Base-by-base conservation (phyloP, 257 asterid genomes). In the Lavandula angustifolia region DNA sequence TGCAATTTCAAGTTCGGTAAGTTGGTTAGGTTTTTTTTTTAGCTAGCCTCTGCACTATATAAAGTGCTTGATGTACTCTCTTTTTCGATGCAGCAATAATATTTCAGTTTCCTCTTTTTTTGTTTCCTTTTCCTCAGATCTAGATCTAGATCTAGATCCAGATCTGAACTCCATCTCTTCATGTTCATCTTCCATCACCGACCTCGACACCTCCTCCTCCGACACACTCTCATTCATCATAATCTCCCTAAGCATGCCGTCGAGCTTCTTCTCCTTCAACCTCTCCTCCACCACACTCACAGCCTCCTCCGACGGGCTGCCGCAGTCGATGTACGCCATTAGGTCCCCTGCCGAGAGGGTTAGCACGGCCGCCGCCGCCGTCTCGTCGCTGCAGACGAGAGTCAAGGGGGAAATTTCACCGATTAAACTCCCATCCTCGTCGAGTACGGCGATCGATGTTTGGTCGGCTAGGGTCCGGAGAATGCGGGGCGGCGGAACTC, bases 261-360 rank as follows among this genome's bases (percentile, higher is more conserved):
- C 74, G 0, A 90, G 84, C 33, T 82, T 82, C 35, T 78, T 83
- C 74, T 80, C 89, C 74, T 76, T 85, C 76, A 90, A 52, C 65
- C 87, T 78, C 35, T 74, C 76, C 22, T 75, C 81, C 60, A 87
- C 90, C 0, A 63, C 75, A 75, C 82, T 82, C 60, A 75, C 70
- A 0, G 87, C 54, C 27, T 87, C 97, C 70, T 85, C 97, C 1
- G 96, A 84, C 1, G 91, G 95, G 13, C 95, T 90, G 1, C 90
- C 95, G 33, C 85, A 76, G 68, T 86, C 98, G 4, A 88, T 84
- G 72, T 82, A 91, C 54, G 87, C 81, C 87, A 91, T 77, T 43
- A 91, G 91, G 18, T 91, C 98, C 10, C 98, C 91, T 0, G 94
- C 85, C 0, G 95, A 84, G 64, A 91, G 85, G 32, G 96, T 80